Evolutionary conservation across 2,329 filamentous ascomycete genomes (phyloP).

Genomic region (Calonectria ilicicola): DNA sequence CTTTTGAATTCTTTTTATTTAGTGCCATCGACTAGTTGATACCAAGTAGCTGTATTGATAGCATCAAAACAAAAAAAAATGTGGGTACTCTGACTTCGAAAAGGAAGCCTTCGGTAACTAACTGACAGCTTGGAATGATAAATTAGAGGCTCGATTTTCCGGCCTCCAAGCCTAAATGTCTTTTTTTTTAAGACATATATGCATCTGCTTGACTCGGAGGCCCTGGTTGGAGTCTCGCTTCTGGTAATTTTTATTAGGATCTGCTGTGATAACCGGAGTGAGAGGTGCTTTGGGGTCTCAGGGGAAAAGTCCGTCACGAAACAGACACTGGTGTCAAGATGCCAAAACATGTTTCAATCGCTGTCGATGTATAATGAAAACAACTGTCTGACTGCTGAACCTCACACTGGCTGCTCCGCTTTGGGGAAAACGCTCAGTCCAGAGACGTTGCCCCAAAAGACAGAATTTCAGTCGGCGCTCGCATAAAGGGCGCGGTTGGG

Average conservation of each 20-base stretch:
- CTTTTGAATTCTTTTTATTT: not conserved
- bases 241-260: not conserved
- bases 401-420: not conserved
- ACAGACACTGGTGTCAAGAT: not conserved
- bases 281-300: not conserved
- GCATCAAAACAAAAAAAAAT: not conserved
- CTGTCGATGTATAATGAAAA: not conserved
- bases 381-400: not conserved
- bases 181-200: not conserved
- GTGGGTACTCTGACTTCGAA: not conserved
- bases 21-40: not conserved
- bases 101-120: not conserved
- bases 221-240: not conserved
- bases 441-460: not conserved
- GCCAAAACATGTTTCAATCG: not conserved
- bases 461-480: not conserved
- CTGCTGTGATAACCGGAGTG: not conserved
- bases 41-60: not conserved
- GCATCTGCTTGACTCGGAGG: not conserved
- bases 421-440: not conserved
- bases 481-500: not conserved
- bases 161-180: not conserved
- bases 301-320: not conserved
- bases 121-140: not conserved
- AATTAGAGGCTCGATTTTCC: not conserved